Conservation (phyloP, 768 basidiomycete species). For the Amanita muscaria region DNA sequence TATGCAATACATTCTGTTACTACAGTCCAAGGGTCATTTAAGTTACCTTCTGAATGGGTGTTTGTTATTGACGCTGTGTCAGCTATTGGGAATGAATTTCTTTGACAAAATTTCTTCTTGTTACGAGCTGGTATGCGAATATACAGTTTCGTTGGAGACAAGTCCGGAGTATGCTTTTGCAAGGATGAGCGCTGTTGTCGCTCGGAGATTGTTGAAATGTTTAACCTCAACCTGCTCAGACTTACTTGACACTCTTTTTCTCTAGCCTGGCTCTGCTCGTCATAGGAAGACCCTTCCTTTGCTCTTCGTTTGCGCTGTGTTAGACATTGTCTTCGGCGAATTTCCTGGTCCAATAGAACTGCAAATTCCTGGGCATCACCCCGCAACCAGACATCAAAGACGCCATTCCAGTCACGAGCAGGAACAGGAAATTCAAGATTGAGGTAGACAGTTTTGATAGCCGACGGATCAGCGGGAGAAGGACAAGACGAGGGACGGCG, state of each 20-base stretch:
- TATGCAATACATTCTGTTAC: no score
- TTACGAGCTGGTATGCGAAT: neutral
- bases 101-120: no score
- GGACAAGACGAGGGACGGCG: constrained; percentile 31
- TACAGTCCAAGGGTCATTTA: no score
- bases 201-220: no score
- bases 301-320: neutral
- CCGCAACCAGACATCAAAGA: constrained; percentile 86
- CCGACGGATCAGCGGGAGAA: constrained; percentile 32
- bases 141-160: neutral
- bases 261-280: no score
- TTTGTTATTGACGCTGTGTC: no score
- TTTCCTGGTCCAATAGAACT: constrained; percentile 44
- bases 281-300: no score
- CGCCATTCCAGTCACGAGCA: constrained; percentile 78
- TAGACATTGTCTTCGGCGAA: constrained; percentile 33
- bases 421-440: constrained; percentile 85
- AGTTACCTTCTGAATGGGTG: no score
- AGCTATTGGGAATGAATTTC: no score
- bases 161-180: neutral
- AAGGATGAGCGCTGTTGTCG: neutral
- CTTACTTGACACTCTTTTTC: no score
- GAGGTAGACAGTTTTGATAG: constrained; percentile 66
- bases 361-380: constrained; percentile 85
- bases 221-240: no score